These are phyloP conservation scores for Hydnomerulius pinastri DNA, from an alignment of 768 basidiomycete species.

Conservation along the genomic window DNA sequence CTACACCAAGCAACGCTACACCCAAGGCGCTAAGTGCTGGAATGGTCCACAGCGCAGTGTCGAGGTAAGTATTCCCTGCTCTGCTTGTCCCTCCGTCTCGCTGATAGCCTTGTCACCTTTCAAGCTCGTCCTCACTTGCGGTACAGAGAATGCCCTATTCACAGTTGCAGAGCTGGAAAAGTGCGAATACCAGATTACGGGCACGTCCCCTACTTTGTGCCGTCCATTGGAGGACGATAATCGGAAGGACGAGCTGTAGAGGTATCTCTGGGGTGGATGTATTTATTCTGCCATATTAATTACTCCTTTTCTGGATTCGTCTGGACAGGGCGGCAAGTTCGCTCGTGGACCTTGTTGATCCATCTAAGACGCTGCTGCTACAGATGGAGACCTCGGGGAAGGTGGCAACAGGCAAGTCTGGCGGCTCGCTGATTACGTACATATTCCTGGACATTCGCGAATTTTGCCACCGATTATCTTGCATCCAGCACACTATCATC, in stretches of 20 bases:
- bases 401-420: too few species aligned
- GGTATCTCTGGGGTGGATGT: background rate
- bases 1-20: slow-evolving; percentile 83
- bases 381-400: too few species aligned
- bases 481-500: too few species aligned
- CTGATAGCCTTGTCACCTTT: slow-evolving; percentile 3
- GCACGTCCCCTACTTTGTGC: slow-evolving; percentile 85
- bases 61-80: slow-evolving; percentile 47
- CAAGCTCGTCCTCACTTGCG: slow-evolving; percentile 82
- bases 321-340: too few species aligned
- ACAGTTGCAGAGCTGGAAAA: slow-evolving; percentile 90
- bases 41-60: slow-evolving; percentile 92
- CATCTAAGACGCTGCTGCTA: too few species aligned
- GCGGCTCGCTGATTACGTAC: too few species aligned
- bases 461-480: too few species aligned
- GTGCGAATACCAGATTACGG: slow-evolving; percentile 91
- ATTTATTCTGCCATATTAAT: slow-evolving; percentile 2
- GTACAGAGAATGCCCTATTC: slow-evolving; percentile 77
- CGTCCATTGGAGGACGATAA: slow-evolving; percentile 38
- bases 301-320: too few species aligned
- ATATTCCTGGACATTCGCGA: too few species aligned
- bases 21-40: slow-evolving; percentile 89
- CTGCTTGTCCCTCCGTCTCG: background rate
- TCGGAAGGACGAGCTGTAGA: slow-evolving; percentile 33
- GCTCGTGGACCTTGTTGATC: too few species aligned